Evolutionary conservation across 2,329 filamentous ascomycete species (phyloP).

Genomic region (Ophiostoma angusticollis): DNA sequence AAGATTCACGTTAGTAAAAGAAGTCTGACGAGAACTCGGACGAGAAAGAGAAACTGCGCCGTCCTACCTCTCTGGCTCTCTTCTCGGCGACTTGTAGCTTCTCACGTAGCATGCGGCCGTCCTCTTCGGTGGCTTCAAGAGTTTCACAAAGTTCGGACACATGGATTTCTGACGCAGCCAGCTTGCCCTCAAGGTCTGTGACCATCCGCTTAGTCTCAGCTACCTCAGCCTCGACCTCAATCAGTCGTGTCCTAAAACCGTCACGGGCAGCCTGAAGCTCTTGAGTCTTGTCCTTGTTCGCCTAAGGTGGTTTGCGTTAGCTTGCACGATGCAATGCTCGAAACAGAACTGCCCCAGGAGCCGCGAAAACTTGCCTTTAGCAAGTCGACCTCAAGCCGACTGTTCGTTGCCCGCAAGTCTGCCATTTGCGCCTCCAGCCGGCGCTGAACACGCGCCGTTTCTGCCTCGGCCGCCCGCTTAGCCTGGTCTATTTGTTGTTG

Average conservation of each 20-base stretch:
- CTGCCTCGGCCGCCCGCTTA: constrained; percentile 34
- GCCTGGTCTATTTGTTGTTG: constrained; percentile 24
- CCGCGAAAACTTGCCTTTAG: constrained; percentile 38
- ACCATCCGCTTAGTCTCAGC: constrained; percentile 14
- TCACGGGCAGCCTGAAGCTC: constrained; percentile 46
- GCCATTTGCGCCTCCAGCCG: constrained; percentile 47
- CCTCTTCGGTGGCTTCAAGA: constrained; percentile 18
- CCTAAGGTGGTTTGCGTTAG: constrained; percentile 26
- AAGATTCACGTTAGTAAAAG: not conserved
- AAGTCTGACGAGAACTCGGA: not conserved
- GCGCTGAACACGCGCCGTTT: constrained; percentile 34
- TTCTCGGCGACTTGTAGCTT: constrained; percentile 19
- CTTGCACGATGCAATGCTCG: not conserved
- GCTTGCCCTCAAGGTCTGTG: constrained; percentile 19
- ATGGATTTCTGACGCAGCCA: constrained; percentile 15
- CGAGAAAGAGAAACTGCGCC: no score
- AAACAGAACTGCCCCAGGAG: not conserved
- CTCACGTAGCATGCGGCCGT: constrained; percentile 19
- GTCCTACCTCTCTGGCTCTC: constrained; percentile 18
- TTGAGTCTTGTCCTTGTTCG: constrained; percentile 45
- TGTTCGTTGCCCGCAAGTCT: constrained; percentile 49
- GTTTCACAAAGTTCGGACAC: constrained; percentile 15
- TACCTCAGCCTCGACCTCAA: constrained; percentile 14
- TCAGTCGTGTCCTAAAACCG: constrained; percentile 31
- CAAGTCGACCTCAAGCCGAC: constrained; percentile 47